Conservation (phyloP, 768 basidiomycete species). For the Ramaria sp. region DNA sequence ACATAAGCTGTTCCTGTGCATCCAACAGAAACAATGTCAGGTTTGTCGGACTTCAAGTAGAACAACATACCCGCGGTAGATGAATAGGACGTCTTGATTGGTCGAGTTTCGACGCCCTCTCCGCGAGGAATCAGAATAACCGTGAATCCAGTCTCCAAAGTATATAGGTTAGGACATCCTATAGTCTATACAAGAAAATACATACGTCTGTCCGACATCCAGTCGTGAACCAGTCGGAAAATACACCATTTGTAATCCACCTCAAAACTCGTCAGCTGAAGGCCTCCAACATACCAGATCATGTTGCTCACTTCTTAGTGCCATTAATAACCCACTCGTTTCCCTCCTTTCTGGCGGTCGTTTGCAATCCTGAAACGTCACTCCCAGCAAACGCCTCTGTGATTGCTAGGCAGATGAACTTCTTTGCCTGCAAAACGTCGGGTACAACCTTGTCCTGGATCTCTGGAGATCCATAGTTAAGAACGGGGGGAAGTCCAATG, state of each 20-base stretch:
- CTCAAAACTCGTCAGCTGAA: slow-evolving; percentile 23
- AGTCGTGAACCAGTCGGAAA: slow-evolving; percentile 79
- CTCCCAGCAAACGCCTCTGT: slow-evolving; percentile 90
- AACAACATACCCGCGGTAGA: slow-evolving; percentile 78
- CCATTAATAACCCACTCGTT: slow-evolving; percentile 84
- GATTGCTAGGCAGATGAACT: slow-evolving; percentile 84
- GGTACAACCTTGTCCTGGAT: slow-evolving; percentile 61
- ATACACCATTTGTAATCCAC: slow-evolving; percentile 86
- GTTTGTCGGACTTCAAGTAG: slow-evolving; percentile 61
- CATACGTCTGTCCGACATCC: slow-evolving; percentile 59
- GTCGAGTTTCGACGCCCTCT: slow-evolving; percentile 69
- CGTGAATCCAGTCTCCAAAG: slow-evolving; percentile 49
- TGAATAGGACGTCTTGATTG: slow-evolving; percentile 90
- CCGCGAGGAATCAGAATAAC: slow-evolving; percentile 68
- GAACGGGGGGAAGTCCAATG: slow-evolving; percentile 80
- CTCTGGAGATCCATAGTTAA: slow-evolving; percentile 79
- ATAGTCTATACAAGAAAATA: neutral
- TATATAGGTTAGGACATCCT: neutral
- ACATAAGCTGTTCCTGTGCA: slow-evolving; percentile 8
- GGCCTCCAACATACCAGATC: neutral
- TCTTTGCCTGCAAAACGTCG: slow-evolving; percentile 65
- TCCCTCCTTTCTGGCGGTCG: slow-evolving; percentile 76
- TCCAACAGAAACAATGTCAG: slow-evolving; percentile 10
- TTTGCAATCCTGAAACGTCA: slow-evolving; percentile 77
- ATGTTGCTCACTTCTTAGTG: slow-evolving; percentile 66